Conservation (phyloP, 2,329 filamentous ascomycete species). For the Monilinia fructigena region DNA sequence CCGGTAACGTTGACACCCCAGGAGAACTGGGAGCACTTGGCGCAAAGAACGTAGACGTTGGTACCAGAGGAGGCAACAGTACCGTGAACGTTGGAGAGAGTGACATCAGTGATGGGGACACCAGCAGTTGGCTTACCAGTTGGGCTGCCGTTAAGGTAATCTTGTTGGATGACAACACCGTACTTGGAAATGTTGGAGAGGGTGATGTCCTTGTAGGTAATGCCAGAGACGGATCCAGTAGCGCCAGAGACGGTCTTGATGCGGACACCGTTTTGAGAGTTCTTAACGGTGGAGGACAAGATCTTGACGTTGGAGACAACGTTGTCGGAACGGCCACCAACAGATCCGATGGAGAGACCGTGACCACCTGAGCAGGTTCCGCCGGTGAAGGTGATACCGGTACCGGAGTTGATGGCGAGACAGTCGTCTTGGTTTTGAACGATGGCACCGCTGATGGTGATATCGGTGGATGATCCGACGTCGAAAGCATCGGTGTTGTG, state of each 20-base stretch:
- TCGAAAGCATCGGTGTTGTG: conserved; percentile 59
- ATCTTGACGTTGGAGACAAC: conserved; percentile 54
- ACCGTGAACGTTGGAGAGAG: conserved; percentile 47
- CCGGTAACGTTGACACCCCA: conserved; percentile 53
- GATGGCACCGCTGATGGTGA: conserved; percentile 51
- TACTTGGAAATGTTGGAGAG: conserved; percentile 47
- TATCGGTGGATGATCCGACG: conserved; percentile 46
- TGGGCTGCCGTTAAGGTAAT: conserved; percentile 44
- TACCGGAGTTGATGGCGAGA: conserved; percentile 57
- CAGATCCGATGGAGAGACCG: conserved; percentile 58
- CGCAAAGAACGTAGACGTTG: conserved; percentile 55
- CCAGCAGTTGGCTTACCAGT: conserved; percentile 37
- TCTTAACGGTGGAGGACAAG: conserved; percentile 46
- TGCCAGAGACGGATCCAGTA: conserved; percentile 44
- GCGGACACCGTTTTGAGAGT: conserved; percentile 53
- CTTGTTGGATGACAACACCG: conserved; percentile 56
- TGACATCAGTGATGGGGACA: conserved; percentile 54
- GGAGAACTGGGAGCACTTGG: conserved; percentile 52
- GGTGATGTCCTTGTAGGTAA: conserved; percentile 55
- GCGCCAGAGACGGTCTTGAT: conserved; percentile 43
- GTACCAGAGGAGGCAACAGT: conserved; percentile 42
- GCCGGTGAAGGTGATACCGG: conserved; percentile 37
- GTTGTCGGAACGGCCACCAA: conserved; percentile 57
- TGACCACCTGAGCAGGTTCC: conserved; percentile 38
- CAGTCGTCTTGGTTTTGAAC: conserved; percentile 61